Conservation (phyloP, 2,329 filamentous ascomycete species). For the Monosporascus sp. region DNA sequence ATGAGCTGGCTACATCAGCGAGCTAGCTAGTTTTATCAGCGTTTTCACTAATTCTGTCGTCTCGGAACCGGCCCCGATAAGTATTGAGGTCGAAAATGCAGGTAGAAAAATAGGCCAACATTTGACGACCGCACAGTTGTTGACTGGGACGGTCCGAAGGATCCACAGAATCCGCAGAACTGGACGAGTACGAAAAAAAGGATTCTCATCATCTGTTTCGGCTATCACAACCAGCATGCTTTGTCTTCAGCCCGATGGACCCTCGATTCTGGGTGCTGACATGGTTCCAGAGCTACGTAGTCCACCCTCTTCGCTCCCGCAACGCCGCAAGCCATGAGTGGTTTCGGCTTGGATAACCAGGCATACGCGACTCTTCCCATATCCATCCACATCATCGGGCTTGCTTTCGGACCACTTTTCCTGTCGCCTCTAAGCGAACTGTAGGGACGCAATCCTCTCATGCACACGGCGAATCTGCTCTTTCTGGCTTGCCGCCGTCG, state of each 20-base stretch:
- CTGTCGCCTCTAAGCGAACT: slow-evolving; percentile 46
- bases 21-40: no score
- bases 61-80: neutral
- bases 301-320: slow-evolving; percentile 52
- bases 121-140: slow-evolving; percentile 28
- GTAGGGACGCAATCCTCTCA: slow-evolving; percentile 39
- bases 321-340: slow-evolving; percentile 44
- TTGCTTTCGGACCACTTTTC: slow-evolving; percentile 42
- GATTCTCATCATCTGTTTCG: slow-evolving; percentile 30
- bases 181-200: slow-evolving; percentile 51
- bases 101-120: neutral
- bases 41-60: no score
- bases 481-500: slow-evolving; percentile 34
- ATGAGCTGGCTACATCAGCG: no score
- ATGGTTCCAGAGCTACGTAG: neutral
- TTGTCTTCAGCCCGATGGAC: neutral
- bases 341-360: slow-evolving; percentile 39
- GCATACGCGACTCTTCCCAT: slow-evolving; percentile 47
- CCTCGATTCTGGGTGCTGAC: neutral
- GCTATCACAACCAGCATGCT: slow-evolving; percentile 26
- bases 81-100: neutral
- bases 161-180: slow-evolving; percentile 61
- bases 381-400: slow-evolving; percentile 51
- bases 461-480: slow-evolving; percentile 34
- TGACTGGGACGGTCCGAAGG: slow-evolving; percentile 55